Evolutionary conservation across 257 asterid genomes (phyloP), one percentile per base, ranked within the genome.

Genomic region (Avicennia marina): DNA sequence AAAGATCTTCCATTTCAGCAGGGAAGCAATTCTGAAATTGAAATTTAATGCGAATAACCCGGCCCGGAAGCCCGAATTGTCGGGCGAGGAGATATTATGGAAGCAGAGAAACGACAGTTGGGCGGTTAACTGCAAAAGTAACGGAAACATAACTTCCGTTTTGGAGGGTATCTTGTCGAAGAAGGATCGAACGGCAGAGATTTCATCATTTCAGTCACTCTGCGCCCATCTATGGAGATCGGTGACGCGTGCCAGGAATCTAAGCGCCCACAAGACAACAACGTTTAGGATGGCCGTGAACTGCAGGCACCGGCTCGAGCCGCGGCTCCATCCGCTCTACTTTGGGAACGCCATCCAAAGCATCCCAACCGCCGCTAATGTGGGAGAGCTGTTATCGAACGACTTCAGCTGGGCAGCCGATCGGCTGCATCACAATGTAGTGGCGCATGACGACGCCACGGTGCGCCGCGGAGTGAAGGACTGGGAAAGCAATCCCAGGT

Each of bases 221-320:
- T 49, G 77, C 64, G 96, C 94, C 0, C 94, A 83, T 56, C 77
- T 90, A 32, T 90, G 98, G 98, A 60, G 90, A 50, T 79, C 93
- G 22, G 98, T 90, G 67, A 90, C 98, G 40, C 93, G 94, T 21
- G 95, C 85, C 10, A 69, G 98, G 65, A 75, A 79, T 0, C 47
- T 90, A 7, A 63, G 62, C 2, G 53, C 65, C 0, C 26, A 17
- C 7, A 81, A 80, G 59, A 80, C 78, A 77, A 90, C 98, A 6
- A 90, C 98, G 76, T 90, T 90, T 21, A 34, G 98, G 42, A 90
- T 90, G 98, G 98, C 98, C 0, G 95, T 87, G 6, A 90, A 90
- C 66, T 90, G 98, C 72, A 64, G 98, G 27, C 96, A 79, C 69
- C 69, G 98, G 52, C 72, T 90, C 0, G 84, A 79, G 72, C 94